Base-by-base conservation (phyloP, 2,329 filamentous ascomycete species). In the Paracamarosporium sp. region DNA sequence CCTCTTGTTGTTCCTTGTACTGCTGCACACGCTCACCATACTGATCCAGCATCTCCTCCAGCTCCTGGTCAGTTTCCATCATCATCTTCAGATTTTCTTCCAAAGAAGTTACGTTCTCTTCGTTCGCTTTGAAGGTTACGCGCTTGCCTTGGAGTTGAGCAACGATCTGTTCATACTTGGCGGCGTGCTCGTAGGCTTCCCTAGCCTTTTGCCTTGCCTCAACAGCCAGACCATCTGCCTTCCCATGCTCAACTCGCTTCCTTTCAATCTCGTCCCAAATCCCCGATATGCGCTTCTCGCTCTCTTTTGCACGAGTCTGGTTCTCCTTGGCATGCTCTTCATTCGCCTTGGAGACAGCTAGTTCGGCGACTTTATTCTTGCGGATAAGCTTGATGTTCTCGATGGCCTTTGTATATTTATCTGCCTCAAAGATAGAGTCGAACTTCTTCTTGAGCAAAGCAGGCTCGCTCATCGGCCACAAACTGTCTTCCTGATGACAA, bases 391-490 rank as follows among this genome's bases (percentile, higher is more conserved):
- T 97, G 73, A 99, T 90, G 74, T 96, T 97, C 44, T 97, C 93
- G 59, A 99, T 96, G 17, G 93, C 95, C 71, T 97, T 97, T 31
- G 93, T 97, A 77, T 98, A 99, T 74, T 97, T 97, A 78, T 92
- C 83, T 1, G 95, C 95, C 78, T 98, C 95, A 66, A 99, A 99
- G 11, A 99, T 99, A 73, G 97, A 92, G 72, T 99, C 95, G 59
- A 99, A 99, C 51, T 89, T 90, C 76, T 96, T 96, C 78, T 99
- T 99, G 50, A 99, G 81, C 0, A 86, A 87, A 0, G 86, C 82
- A 0, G 95, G 92, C 69, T 96, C 92, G 72, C 92, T 96, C 84
- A 99, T 88, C 0, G 95, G 95, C 95, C 95, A 99, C 27, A 98
- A 79, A 25, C 94, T 97, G 66, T 99, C 95, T 74, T 99, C 95